Conservation (phyloP, 2,329 filamentous ascomycete species). For the Curvularia sp. region DNA sequence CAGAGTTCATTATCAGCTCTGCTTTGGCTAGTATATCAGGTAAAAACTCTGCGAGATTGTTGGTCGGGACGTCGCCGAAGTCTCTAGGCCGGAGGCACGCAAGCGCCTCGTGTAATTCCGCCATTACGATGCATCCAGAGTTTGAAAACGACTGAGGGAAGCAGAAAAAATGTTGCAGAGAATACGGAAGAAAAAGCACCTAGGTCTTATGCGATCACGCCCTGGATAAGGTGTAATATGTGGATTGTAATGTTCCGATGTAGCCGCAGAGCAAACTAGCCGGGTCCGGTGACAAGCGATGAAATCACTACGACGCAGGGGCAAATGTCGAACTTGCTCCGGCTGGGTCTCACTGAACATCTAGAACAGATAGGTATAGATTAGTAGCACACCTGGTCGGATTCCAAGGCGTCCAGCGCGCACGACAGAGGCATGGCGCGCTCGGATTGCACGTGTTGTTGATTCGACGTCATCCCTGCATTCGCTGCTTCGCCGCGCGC, state of each 20-base stretch:
- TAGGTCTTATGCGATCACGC: conserved; percentile 1
- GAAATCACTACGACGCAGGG: conserved; percentile 20
- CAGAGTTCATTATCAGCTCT: conserved; percentile 76
- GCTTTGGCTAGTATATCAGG: conserved; percentile 59
- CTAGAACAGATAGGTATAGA: background rate
- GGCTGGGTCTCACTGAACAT: background rate
- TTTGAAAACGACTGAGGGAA: background rate
- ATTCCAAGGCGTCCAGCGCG: conserved; percentile 9
- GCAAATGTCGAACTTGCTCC: background rate
- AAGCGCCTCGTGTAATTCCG: conserved; percentile 55
- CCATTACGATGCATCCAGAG: conserved; percentile 29
- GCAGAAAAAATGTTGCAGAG: background rate
- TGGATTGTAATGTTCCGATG: conserved; percentile 19
- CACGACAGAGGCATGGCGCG: conserved; percentile 1
- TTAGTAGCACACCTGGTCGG: background rate
- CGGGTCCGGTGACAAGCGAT: conserved; percentile 23
- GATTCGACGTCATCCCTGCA: conserved; percentile 28
- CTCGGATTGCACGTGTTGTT: conserved; percentile 8
- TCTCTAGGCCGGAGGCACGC: conserved; percentile 53
- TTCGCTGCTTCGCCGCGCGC: conserved; percentile 9
- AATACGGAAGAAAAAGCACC: background rate
- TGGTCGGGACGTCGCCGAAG: conserved; percentile 54
- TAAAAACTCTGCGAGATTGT: conserved; percentile 52
- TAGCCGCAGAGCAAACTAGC: conserved; percentile 24
- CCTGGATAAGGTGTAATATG: conserved; percentile 6